phyloP scores from a whole-genome alignment of 225 moss, liverwort and hornwort species.

The Marchantia polymorpha region DNA sequence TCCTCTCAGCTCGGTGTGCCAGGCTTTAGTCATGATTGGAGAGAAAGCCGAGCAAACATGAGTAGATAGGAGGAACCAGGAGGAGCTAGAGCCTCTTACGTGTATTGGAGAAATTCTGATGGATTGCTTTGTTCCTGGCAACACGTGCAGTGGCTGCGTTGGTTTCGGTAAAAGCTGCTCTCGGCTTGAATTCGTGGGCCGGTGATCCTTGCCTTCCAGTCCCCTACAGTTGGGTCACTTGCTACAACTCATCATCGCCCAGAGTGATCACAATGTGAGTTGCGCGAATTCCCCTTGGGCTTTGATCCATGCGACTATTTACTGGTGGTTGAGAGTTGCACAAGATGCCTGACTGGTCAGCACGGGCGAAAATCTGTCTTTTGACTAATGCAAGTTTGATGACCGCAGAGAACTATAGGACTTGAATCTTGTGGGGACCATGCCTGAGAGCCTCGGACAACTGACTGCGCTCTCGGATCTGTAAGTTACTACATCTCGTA shows the following conservation, averaged over 20 bases:
- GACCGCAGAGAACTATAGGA: slow-evolving; percentile 22
- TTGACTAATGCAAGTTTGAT: no score
- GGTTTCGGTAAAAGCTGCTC: slow-evolving; percentile 22
- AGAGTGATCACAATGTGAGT: slow-evolving; percentile 34
- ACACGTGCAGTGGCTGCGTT: slow-evolving; percentile 34
- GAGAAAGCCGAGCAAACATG: neutral
- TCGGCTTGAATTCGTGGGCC: slow-evolving; percentile 46
- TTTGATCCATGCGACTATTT: neutral
- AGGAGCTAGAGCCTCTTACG: no score
- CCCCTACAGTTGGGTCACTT: slow-evolving; percentile 31
- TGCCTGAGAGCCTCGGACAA: slow-evolving; percentile 23
- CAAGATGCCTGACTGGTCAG: no score
- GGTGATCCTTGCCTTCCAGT: slow-evolving; percentile 47
- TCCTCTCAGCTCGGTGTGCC: no score
- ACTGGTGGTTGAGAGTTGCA: no score
- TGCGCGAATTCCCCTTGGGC: neutral
- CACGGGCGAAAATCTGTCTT: no score
- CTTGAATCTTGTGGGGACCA: slow-evolving; percentile 18
- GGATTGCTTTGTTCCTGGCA: neutral
- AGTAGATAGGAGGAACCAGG: no score
- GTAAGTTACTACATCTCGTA: slow-evolving; percentile 19
- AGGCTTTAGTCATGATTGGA: neutral
- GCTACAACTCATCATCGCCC: neutral
- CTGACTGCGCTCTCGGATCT: slow-evolving; percentile 33
- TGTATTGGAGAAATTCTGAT: neutral